Conservation (phyloP, 257 asterid genomes). For the Solanum lycopersicoides region DNA sequence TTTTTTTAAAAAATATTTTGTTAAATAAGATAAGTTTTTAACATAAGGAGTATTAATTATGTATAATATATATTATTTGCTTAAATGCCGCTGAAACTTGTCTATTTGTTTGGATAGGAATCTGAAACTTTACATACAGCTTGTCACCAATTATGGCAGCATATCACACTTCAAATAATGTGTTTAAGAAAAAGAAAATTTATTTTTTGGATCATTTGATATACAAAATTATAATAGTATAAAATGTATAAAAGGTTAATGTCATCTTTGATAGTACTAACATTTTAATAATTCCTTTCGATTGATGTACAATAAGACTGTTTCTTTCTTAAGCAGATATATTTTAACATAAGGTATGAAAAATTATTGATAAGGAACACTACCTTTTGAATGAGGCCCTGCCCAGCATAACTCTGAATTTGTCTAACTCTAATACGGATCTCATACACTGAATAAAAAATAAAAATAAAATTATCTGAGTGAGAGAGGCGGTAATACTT, state of each 20-base stretch:
- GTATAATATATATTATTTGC: background rate
- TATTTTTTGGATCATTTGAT: background rate
- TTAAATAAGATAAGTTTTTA: too few species aligned
- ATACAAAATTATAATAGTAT: background rate
- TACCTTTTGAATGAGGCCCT: background rate
- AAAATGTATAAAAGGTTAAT: background rate
- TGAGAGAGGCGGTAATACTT: too few species aligned
- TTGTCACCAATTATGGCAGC: background rate
- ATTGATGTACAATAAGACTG: too few species aligned
- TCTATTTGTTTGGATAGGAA: background rate
- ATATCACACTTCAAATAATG: background rate
- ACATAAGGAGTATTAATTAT: background rate
- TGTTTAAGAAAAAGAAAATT: background rate
- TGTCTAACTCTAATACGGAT: accelerated
- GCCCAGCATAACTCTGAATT: background rate
- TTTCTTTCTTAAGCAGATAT: too few species aligned
- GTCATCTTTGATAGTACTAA: background rate
- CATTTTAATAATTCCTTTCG: background rate
- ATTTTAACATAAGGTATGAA: too few species aligned
- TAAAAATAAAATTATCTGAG: background rate
- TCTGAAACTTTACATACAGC: background rate
- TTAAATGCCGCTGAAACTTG: background rate
- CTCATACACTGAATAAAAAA: accelerated
- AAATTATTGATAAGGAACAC: background rate
- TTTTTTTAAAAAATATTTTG: too few species aligned